phyloP scores from a whole-genome alignment of 345 rosid genomes.

The Rhodamnia argentea region DNA sequence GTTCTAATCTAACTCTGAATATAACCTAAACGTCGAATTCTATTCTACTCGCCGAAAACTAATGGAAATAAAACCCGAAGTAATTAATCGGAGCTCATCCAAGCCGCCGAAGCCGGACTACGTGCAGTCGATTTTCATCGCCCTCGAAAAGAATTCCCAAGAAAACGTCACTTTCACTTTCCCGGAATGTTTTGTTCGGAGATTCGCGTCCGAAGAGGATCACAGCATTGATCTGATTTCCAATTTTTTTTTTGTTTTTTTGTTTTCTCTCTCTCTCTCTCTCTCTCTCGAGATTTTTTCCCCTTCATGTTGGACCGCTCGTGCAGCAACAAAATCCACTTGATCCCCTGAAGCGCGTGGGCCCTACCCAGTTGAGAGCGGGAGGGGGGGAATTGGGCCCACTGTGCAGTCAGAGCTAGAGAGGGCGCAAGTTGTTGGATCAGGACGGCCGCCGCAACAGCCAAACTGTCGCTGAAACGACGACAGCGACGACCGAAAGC shows the following conservation, averaged over 20 bases:
- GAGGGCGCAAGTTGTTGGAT: background rate
- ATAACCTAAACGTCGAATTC: background rate
- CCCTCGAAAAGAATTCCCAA: background rate
- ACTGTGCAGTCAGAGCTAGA: background rate
- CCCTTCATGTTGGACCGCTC: background rate
- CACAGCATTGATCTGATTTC: background rate
- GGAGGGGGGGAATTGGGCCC: background rate
- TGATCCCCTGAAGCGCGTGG: background rate
- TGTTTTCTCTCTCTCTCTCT: too few relatives aligned
- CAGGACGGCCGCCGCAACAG: background rate
- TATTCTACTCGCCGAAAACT: background rate
- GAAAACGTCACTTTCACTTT: background rate
- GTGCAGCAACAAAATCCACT: background rate
- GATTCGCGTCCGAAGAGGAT: background rate
- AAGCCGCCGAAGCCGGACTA: rapidly evolving
- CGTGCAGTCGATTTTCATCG: background rate
- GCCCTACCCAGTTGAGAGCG: background rate
- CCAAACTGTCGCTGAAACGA: background rate
- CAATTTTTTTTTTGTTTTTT: too few relatives aligned
- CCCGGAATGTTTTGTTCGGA: background rate
- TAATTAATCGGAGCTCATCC: background rate
- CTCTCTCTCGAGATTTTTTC: background rate
- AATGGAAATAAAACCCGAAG: background rate
- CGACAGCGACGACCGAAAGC: background rate
- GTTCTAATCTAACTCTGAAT: background rate